Percentiles rank a stretch among this genome's conserved stretches.
These are phyloP conservation scores for Gyrodon lividus DNA, from an alignment of 768 basidiomycete genomes.

Conservation along the genomic window DNA sequence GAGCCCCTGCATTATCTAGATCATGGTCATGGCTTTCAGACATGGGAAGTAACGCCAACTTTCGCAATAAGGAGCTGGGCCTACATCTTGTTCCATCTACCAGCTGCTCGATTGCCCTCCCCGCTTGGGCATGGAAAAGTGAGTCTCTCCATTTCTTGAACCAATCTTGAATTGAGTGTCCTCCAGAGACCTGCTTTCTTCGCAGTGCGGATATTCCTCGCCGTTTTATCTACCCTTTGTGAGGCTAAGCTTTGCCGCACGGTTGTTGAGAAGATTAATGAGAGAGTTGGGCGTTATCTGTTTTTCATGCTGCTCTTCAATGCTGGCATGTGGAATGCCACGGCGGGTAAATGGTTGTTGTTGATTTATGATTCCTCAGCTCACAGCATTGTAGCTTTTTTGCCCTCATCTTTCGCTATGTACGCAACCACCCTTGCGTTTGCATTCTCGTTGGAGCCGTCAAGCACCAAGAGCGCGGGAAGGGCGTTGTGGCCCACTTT, in stretches of 20 bases:
- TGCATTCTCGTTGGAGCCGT: constrained; percentile 62
- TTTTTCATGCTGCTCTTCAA: constrained; percentile 83
- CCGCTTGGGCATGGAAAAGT: constrained; percentile 74
- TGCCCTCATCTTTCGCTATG: constrained; percentile 96
- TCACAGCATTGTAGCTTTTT: constrained; percentile 60
- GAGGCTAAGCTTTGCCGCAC: constrained; percentile 84
- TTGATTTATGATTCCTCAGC: background rate
- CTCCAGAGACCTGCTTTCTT: constrained; percentile 85
- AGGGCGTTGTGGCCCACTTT: constrained; percentile 67
- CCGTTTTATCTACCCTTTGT: constrained; percentile 65
- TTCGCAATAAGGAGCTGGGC: constrained; percentile 96
- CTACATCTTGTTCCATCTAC: constrained; percentile 81
- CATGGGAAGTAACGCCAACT: constrained; percentile 92
- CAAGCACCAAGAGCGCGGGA: constrained; percentile 49
- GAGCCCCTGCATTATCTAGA: constrained; percentile 94
- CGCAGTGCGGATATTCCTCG: constrained; percentile 77
- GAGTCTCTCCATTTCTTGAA: constrained; percentile 13
- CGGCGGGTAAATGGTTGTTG: constrained; percentile 54
- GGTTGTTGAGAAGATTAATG: constrained; percentile 79
- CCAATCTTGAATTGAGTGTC: constrained; percentile 9
- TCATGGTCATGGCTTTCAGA: constrained; percentile 88
- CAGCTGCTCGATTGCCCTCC: constrained; percentile 60
- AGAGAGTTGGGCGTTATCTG: constrained; percentile 89
- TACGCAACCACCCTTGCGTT: constrained; percentile 80
- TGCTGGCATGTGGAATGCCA: constrained; percentile 94